phyloP scores from a whole-genome alignment of 345 rosid genomes.

The Heritiera fomes region DNA sequence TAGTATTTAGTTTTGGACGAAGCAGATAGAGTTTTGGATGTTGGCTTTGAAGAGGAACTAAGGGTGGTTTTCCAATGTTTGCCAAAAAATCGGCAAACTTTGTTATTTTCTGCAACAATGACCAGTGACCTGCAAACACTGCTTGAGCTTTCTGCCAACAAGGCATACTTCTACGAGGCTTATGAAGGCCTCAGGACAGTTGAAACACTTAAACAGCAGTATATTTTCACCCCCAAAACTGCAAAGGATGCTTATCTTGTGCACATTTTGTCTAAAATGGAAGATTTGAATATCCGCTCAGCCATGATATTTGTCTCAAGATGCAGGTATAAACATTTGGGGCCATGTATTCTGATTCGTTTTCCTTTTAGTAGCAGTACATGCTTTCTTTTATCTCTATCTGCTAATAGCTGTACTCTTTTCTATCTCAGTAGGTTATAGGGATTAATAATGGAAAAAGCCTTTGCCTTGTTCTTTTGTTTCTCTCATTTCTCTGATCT shows the following conservation, averaged over 20 bases:
- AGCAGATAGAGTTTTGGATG: conserved; percentile 96
- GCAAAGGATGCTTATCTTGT: conserved; percentile 86
- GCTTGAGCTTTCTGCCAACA: conserved; percentile 80
- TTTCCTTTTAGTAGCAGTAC: background rate
- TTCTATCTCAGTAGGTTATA: background rate
- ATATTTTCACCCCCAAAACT: conserved; percentile 62
- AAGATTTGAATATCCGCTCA: conserved; percentile 81
- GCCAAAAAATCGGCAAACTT: conserved; percentile 77
- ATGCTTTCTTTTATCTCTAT: background rate
- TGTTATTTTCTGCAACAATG: conserved; percentile 92
- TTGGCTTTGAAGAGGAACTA: conserved; percentile 89
- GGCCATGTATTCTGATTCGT: background rate
- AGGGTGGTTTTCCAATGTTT: conserved; percentile 63
- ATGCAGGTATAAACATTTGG: conserved; percentile 62
- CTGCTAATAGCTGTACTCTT: background rate
- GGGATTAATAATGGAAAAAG: too few species aligned
- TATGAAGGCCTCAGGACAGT: conserved; percentile 91
- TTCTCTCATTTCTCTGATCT: too few species aligned
- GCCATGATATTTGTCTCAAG: conserved; percentile 94
- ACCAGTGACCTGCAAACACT: conserved; percentile 67
- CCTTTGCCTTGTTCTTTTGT: too few species aligned
- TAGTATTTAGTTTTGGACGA: conserved; percentile 93
- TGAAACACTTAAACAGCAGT: conserved; percentile 85
- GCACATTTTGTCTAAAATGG: conserved; percentile 75
- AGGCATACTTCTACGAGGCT: conserved; percentile 91